A percentile compares a stretch with the other conserved stretches of the same genome.
Conservation (phyloP, 805 yeast species). For the Grigorovia transvaalensis region DNA sequence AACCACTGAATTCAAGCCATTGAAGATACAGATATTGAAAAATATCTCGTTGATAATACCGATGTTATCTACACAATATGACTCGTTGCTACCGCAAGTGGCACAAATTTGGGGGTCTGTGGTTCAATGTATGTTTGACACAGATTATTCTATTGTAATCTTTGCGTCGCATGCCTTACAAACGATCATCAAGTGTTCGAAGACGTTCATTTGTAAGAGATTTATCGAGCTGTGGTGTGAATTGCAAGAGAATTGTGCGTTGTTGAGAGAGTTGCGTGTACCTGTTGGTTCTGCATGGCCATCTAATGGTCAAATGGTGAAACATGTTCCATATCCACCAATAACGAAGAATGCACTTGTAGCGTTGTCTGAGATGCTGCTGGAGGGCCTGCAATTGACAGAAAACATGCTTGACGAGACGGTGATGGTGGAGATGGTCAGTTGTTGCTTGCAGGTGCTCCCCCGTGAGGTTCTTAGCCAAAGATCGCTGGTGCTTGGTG, state of each 20-base stretch:
- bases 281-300: too few species aligned
- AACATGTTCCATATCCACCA: slow-evolving; percentile 14
- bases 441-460: slow-evolving; percentile 15
- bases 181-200: slow-evolving; percentile 14
- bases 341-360: slow-evolving; percentile 14
- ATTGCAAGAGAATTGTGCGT: slow-evolving; percentile 8
- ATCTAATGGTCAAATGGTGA: neutral
- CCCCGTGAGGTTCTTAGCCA: slow-evolving; percentile 11
- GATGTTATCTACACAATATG: slow-evolving; percentile 39
- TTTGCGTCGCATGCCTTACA: slow-evolving; percentile 16
- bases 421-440: slow-evolving; percentile 15
- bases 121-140: slow-evolving; percentile 11
- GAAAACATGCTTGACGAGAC: slow-evolving; percentile 16
- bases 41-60: slow-evolving; percentile 39
- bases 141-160: slow-evolving; percentile 17
- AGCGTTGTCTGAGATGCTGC: slow-evolving; percentile 13
- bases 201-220: slow-evolving; percentile 21
- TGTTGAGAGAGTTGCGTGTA: slow-evolving; percentile 7
- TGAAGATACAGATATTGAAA: slow-evolving; percentile 47
- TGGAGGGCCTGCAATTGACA: slow-evolving; percentile 19
- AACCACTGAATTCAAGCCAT: slow-evolving; percentile 51
- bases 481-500: slow-evolving; percentile 17
- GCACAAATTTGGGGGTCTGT: slow-evolving; percentile 24
- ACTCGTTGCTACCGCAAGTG: slow-evolving; percentile 23
- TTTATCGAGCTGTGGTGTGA: slow-evolving; percentile 22